Evolutionary conservation across 2,329 filamentous ascomycete genomes (phyloP).

Genomic region (Penicillium sp.): DNA sequence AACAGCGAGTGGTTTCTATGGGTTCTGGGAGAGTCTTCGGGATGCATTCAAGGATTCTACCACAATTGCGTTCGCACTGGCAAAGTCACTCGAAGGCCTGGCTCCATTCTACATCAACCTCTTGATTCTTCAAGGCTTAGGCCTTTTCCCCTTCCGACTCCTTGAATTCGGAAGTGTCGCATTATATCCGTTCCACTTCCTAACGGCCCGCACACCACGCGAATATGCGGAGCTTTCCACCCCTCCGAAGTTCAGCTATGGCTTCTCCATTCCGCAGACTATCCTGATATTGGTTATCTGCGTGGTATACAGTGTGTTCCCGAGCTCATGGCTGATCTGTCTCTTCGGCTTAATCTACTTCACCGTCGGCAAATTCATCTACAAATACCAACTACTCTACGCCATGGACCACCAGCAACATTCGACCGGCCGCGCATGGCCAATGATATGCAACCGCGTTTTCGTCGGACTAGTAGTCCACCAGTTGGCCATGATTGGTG

Average conservation of each 20-base stretch:
- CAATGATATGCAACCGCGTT: conserved; percentile 91
- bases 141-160: conserved; percentile 85
- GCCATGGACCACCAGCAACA: conserved; percentile 84
- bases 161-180: conserved; percentile 83
- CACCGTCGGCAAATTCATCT: conserved; percentile 44
- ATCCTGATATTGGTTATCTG: conserved; percentile 93
- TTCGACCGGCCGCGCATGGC: conserved; percentile 82
- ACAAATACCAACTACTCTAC: conserved; percentile 83
- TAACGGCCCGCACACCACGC: conserved; percentile 79
- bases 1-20: conserved; percentile 70
- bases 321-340: conserved; percentile 73
- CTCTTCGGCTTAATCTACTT: conserved; percentile 68
- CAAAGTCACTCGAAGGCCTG: conserved; percentile 68
- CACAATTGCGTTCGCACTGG: conserved; percentile 70
- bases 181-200: conserved; percentile 74
- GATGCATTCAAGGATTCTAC: conserved; percentile 75
- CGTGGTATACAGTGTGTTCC: conserved; percentile 86
- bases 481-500: conserved; percentile 84
- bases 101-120: conserved; percentile 88
- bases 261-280: conserved; percentile 90
- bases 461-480: conserved; percentile 83
- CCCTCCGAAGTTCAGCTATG: conserved; percentile 88
- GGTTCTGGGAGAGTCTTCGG: conserved; percentile 60
- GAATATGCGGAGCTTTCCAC: conserved; percentile 79
- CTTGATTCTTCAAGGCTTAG: conserved; percentile 89